Percentiles rank a stretch among this genome's conserved stretches.
phyloP scores from a whole-genome alignment of 306 rosid genomes.

The Cicer cuneatum region DNA sequence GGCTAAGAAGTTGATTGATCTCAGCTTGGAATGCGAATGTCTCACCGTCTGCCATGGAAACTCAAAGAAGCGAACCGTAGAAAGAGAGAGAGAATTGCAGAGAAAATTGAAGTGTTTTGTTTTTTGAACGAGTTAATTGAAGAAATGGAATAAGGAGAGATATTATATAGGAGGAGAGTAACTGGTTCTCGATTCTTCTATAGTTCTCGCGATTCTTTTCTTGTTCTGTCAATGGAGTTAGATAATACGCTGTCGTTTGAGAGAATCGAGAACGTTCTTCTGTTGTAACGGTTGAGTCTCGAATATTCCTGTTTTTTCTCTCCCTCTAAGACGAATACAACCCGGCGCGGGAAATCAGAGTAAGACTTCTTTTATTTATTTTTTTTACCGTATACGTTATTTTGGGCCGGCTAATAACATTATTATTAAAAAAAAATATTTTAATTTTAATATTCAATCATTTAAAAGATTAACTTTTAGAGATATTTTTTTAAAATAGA shows the following conservation, averaged over 20 bases:
- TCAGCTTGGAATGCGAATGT: constrained; percentile 77
- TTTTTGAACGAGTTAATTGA: background rate
- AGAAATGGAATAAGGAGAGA: background rate
- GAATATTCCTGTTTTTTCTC: too few relatives aligned
- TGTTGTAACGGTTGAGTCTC: too few relatives aligned
- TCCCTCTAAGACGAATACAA: too few relatives aligned
- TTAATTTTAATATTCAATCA: too few relatives aligned
- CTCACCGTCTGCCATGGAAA: constrained; percentile 61
- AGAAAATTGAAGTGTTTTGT: too few relatives aligned
- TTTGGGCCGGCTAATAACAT: too few relatives aligned
- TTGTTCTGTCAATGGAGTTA: background rate
- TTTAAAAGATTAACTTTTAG: too few relatives aligned
- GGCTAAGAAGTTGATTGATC: constrained; percentile 70
- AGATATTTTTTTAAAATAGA: too few relatives aligned
- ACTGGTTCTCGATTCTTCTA: constrained; percentile 18
- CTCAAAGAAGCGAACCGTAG: background rate
- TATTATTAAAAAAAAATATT: too few relatives aligned
- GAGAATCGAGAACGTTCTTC: constrained; percentile 1
- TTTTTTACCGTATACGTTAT: too few relatives aligned
- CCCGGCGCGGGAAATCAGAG: too few relatives aligned
- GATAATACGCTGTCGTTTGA: background rate
- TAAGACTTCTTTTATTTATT: too few relatives aligned
- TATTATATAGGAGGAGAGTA: background rate
- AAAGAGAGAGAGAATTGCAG: background rate
- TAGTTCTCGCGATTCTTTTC: background rate